A percentile compares a stretch with the other conserved stretches of the same genome.
These are phyloP conservation scores for Urochloa ruziziensis DNA, from an alignment of 176 grass and related monocot genomes.

Conservation along the genomic window DNA sequence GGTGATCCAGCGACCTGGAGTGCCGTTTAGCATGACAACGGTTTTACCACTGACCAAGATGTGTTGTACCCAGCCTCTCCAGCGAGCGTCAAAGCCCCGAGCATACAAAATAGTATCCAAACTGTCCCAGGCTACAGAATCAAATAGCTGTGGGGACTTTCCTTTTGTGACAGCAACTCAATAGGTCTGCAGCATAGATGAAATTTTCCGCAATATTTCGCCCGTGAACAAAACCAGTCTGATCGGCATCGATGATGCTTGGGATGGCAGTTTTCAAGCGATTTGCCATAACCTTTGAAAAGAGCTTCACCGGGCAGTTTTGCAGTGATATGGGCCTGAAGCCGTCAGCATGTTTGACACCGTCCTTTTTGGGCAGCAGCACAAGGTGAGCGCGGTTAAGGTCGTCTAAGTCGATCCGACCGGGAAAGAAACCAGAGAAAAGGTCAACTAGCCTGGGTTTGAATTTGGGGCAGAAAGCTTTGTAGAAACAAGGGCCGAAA, in stretches of 20 bases:
- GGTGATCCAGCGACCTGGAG: not conserved
- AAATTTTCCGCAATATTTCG: not conserved
- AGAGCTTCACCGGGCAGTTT: not conserved
- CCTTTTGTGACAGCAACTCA: not conserved
- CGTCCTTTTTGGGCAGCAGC: not conserved
- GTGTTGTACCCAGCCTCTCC: not conserved
- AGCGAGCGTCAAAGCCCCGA: not conserved
- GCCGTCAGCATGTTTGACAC: not conserved
- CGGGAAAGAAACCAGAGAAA: not conserved
- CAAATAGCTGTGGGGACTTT: not conserved
- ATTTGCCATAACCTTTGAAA: not conserved
- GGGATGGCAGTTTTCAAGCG: not conserved
- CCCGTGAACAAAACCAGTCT: not conserved
- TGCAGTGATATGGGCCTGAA: not conserved
- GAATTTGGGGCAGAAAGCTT: too few relatives aligned
- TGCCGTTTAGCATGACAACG: not conserved
- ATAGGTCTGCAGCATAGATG: not conserved
- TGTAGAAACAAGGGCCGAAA: too few relatives aligned
- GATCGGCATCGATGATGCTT: accelerated
- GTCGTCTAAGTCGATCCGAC: accelerated
- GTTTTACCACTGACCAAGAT: not conserved
- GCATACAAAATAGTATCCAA: accelerated
- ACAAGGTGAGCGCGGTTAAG: not conserved
- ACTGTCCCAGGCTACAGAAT: not conserved
- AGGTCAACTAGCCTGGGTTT: not conserved